Percentiles rank a stretch among this genome's conserved stretches.
These are phyloP conservation scores for Aureobasidium sp. DNA, from an alignment of 2,329 filamentous ascomycete genomes.

Conservation along the genomic window DNA sequence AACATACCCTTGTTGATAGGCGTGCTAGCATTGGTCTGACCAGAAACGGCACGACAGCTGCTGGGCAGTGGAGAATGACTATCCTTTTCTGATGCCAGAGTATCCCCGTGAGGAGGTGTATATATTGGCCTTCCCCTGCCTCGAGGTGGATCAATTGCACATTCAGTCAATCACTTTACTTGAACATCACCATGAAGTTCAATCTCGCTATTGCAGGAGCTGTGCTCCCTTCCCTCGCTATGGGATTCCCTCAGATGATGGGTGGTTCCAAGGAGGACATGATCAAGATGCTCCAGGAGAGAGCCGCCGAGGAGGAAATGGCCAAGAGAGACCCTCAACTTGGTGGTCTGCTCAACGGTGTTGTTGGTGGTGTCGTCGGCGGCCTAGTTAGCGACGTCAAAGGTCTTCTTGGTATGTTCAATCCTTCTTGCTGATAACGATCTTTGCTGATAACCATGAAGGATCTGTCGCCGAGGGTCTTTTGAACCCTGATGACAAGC, in stretches of 20 bases:
- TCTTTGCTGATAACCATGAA: conserved; percentile 13
- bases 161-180: neutral
- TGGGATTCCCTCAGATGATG: conserved; percentile 8
- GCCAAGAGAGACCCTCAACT: neutral
- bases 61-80: neutral
- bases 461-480: conserved; percentile 19
- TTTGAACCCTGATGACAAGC: conserved; percentile 20
- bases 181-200: conserved; percentile 9
- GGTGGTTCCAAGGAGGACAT: conserved; percentile 4
- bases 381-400: neutral
- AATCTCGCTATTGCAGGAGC: conserved; percentile 2
- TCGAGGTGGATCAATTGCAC: neutral
- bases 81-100: neutral
- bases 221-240: neutral
- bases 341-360: neutral
- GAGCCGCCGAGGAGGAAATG: neutral
- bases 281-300: neutral
- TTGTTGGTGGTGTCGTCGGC: neutral
- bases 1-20: neutral
- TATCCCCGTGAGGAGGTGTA: neutral
- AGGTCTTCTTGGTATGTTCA: neutral
- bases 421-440: no score
- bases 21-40: neutral
- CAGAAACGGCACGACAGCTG: neutral
- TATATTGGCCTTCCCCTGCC: neutral